Conservation (phyloP, 169 alveolate species). For the Eimeria mitis region DNA sequence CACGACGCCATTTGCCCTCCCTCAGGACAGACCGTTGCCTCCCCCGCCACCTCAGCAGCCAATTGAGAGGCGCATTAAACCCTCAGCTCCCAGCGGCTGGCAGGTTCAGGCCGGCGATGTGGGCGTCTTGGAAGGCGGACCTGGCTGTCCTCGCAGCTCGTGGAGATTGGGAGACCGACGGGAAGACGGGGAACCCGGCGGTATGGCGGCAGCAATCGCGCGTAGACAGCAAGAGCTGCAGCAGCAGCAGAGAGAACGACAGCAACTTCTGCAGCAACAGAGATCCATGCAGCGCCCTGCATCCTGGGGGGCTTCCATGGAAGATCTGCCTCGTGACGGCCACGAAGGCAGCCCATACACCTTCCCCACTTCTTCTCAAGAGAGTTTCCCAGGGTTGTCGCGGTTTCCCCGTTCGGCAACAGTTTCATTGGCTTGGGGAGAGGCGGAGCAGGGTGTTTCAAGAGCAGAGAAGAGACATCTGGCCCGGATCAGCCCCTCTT, state of each 20-base stretch:
- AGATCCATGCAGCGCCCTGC: background rate
- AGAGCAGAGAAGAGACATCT: background rate
- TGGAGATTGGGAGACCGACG: background rate
- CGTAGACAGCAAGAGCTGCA: slow-evolving; percentile 34
- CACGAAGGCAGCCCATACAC: slow-evolving; percentile 36
- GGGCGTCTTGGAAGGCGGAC: background rate
- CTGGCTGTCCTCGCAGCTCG: background rate
- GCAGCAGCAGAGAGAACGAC: slow-evolving; percentile 57
- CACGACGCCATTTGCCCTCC: background rate
- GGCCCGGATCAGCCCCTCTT: slow-evolving; percentile 45
- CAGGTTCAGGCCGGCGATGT: background rate
- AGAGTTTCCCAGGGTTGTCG: background rate
- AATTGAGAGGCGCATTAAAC: slow-evolving; percentile 28
- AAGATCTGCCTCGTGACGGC: background rate
- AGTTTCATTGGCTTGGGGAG: background rate
- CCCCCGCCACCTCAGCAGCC: slow-evolving; percentile 69
- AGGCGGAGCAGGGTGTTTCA: background rate
- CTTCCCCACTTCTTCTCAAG: background rate
- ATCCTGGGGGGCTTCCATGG: background rate
- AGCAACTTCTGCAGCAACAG: slow-evolving; percentile 51
- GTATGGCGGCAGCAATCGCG: slow-evolving; percentile 59
- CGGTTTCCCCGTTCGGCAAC: background rate
- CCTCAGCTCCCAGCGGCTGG: background rate
- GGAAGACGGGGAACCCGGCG: background rate
- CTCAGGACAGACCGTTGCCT: slow-evolving; percentile 47